Base-by-base conservation (phyloP, 2,329 filamentous ascomycete species). In the Aspergillus caelatus region DNA sequence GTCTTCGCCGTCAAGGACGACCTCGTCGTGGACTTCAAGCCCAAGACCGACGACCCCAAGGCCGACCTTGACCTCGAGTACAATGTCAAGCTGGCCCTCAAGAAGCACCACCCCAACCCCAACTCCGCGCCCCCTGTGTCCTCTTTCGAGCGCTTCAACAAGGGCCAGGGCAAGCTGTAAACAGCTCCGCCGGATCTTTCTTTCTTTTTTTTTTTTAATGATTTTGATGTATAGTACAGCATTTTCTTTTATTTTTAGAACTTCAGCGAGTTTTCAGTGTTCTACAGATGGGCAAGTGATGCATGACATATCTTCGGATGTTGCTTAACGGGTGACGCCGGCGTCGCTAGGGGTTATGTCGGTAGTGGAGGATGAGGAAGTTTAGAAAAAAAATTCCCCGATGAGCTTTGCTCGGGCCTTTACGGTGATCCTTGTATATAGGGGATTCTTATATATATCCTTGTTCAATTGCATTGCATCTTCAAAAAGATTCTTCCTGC, bases 1-100 rank as follows among this genome's bases (percentile, higher is more conserved):
- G 85, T 88, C 60, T 88, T 87, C 69, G 85, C 85, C 12, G 86
- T 88, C 76, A 88, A 88, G 80, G 83, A 87, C 63, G 85, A 87
- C 62, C 77, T 87, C 46, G 81, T 87, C 57, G 83, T 86, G 53
- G 82, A 88, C 70, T 87, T 88, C 72, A 80, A 80, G 72, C 85
- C 85, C 58, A 78, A 79, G 71, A 77, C 82, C 64, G 74, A 77
- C 56, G 80, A 84, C 67, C 76, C 81, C 66, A 83, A 86, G 77
- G 86, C 87, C 8, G 74, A 78, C 64, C 82, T 87, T 75, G 86
- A 89, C 75, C 75, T 91, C 60, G 81, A 84, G 70, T 89, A 89
- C 74, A 84, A 91, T 70, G 85, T 91, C 64, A 81, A 75, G 28
- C 79, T 89, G 65, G 83, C 84, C 19, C 81, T 82, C 23, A 76